Evolutionary conservation across 352 stramenopile genomes (phyloP).

Genomic region (Plasmopara muralis): DNA sequence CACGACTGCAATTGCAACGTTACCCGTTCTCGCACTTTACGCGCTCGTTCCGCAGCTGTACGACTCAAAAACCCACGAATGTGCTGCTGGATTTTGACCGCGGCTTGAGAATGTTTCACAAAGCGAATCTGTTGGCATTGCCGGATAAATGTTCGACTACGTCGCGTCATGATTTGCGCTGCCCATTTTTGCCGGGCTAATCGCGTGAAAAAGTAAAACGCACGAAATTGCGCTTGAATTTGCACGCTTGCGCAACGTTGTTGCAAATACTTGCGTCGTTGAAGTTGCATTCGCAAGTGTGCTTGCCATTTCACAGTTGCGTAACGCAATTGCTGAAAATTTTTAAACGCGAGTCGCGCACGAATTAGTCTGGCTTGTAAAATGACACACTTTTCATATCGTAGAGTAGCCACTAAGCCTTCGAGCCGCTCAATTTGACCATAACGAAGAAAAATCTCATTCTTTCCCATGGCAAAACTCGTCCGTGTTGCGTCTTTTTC

Average conservation of each 20-base stretch:
- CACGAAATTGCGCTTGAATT: slow-evolving; percentile 34
- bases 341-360: slow-evolving; percentile 25
- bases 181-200: slow-evolving; percentile 31
- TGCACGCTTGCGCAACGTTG: slow-evolving; percentile 14
- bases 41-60: slow-evolving; percentile 52
- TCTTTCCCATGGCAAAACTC: slow-evolving; percentile 56
- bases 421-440: slow-evolving; percentile 71
- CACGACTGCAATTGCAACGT: slow-evolving; percentile 45
- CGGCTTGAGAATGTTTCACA: slow-evolving; percentile 30
- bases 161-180: slow-evolving; percentile 31
- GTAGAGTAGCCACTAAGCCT: slow-evolving; percentile 31
- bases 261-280: slow-evolving; percentile 34
- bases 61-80: slow-evolving; percentile 50
- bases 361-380: slow-evolving; percentile 52
- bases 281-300: slow-evolving; percentile 40
- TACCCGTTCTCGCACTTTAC: slow-evolving; percentile 38
- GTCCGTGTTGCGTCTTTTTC: slow-evolving; percentile 22
- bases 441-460: slow-evolving; percentile 76
- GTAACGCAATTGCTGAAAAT: slow-evolving; percentile 34
- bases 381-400: slow-evolving; percentile 39
- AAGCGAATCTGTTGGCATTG: slow-evolving; percentile 34
- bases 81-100: slow-evolving; percentile 35
- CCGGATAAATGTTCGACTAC: slow-evolving; percentile 34
- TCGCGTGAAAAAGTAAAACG: slow-evolving; percentile 19
- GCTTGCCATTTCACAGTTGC: slow-evolving; percentile 41